Percentiles rank a stretch among this genome's conserved stretches.
phyloP scores from a whole-genome alignment of 306 rosid genomes.

The Leucaena leucocephala region DNA sequence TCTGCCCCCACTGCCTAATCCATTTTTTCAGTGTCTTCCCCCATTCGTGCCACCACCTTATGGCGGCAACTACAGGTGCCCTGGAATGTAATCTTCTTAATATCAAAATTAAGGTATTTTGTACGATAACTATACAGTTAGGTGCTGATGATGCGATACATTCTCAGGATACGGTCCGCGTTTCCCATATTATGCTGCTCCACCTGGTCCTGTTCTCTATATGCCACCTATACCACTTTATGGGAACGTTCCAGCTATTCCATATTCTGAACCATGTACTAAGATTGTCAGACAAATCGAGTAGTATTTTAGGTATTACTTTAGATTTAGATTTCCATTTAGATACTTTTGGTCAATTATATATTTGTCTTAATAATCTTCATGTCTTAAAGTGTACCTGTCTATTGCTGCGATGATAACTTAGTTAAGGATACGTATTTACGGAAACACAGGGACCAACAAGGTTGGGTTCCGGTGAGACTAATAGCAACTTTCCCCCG shows the following conservation, averaged over 20 bases:
- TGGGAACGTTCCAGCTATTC: constrained; percentile 34
- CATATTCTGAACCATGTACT: constrained; percentile 61
- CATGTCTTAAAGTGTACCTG: too few relatives aligned
- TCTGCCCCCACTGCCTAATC: constrained; percentile 34
- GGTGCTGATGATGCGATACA: constrained; percentile 14
- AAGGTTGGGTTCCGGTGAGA: constrained; percentile 84
- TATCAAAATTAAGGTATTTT: constrained; percentile 12
- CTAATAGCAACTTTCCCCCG: constrained; percentile 77
- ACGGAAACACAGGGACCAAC: constrained; percentile 84
- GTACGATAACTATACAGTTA: constrained; percentile 25
- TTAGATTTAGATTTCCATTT: too few relatives aligned
- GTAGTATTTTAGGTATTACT: constrained; percentile 85
- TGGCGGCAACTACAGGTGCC: constrained; percentile 57
- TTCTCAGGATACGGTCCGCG: constrained; percentile 56
- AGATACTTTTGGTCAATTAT: not conserved
- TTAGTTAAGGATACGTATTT: constrained; percentile 76
- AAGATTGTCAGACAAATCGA: constrained; percentile 78
- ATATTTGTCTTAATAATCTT: not conserved
- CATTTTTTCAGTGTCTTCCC: not conserved
- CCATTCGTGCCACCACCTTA: constrained; percentile 45
- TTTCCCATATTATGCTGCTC: constrained; percentile 52
- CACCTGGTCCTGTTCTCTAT: constrained; percentile 57
- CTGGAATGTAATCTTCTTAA: constrained; percentile 54
- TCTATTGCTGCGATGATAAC: constrained; percentile 73
- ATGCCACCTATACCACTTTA: constrained; percentile 54